Evolutionary conservation across 2,329 filamentous ascomycete genomes (phyloP), one percentile per base, ranked within the genome.

Genomic region (Orbilia oligospora): DNA sequence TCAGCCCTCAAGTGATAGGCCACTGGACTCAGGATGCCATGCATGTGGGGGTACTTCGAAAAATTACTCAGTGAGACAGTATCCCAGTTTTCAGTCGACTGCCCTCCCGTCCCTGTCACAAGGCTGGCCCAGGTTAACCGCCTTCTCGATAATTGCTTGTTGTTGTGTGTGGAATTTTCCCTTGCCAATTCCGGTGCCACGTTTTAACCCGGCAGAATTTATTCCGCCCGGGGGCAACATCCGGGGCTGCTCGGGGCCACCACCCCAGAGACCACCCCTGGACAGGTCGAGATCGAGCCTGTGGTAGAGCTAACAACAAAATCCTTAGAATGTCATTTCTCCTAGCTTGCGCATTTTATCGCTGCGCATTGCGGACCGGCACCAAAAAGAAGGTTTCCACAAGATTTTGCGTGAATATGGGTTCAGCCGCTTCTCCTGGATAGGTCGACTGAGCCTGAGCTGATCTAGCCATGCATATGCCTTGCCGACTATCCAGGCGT

Each of bases 271-370:
- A 20, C 1, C 48, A 18, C 49, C 51, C 65, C 33, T 44, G 49
- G 33, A 49, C 55, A 41, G 44, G 55, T 38, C 33, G n/a, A 6
- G 55, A 61, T 61, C 14, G 6, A 36, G 9, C 36, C 20, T 24
- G 44, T n/a, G n/a, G n/a, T n/a, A n/a, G n/a, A n/a, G n/a, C n/a
- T n/a, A n/a, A 46, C 16, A 58, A 30, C 65, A 5, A 46, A 69
- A 69, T 69, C 65, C 65, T 56, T 56, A 48, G 51, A 36, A 20
- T 24, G 58, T 56, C 65, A 69, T 69, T 69, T 69, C 65, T 69
- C 49, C 51, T 69, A 46, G 36, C 36, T 12, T 3, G 18, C 36
- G 16, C 18, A 12, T 58, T 36, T 55, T 48, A 48, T 46, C 36
- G 33, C 38, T n/a, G 27, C n/a, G n/a, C n/a, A n/a, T n/a, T 36